Conservation (phyloP, 495 filamentous ascomycete genomes). For the Penicillium canariense region DNA sequence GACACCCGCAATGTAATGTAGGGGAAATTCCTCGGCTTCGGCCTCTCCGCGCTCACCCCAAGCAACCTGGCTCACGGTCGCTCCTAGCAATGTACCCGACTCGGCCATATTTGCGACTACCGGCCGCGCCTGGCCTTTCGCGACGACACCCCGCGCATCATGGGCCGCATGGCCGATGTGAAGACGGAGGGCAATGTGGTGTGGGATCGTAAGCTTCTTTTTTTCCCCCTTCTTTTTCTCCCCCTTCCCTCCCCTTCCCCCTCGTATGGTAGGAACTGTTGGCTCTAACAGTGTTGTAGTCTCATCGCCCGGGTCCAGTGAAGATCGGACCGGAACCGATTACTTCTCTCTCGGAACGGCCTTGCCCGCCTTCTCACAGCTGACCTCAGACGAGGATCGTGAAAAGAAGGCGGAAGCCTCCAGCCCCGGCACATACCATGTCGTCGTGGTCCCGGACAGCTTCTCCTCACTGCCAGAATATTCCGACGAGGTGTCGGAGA, state of each 20-base stretch:
- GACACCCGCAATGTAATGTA: slow-evolving; percentile 53
- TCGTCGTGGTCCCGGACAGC: slow-evolving; percentile 54
- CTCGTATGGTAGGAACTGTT: neutral
- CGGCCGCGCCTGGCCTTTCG: slow-evolving; percentile 54
- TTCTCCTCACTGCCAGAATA: slow-evolving; percentile 56
- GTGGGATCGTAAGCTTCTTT: slow-evolving; percentile 51
- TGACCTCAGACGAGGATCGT: slow-evolving; percentile 60
- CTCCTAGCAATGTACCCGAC: slow-evolving; percentile 52
- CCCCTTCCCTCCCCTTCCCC: too few species aligned
- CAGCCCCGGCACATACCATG: slow-evolving; percentile 56
- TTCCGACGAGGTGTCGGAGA: slow-evolving; percentile 31
- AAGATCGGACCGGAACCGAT: slow-evolving; percentile 25
- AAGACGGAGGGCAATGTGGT: slow-evolving; percentile 47
- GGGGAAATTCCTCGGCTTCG: slow-evolving; percentile 18
- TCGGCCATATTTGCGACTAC: slow-evolving; percentile 58
- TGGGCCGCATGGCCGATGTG: slow-evolving; percentile 56
- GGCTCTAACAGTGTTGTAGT: slow-evolving; percentile 19
- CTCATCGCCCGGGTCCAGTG: slow-evolving; percentile 23
- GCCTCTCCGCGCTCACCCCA: neutral
- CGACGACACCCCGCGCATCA: slow-evolving; percentile 54
- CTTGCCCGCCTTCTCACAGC: slow-evolving; percentile 51
- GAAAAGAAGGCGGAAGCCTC: slow-evolving; percentile 55
- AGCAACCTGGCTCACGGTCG: neutral
- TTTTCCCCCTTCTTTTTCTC: slow-evolving; percentile 1
- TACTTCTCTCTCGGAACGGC: slow-evolving; percentile 35